phyloP scores from a whole-genome alignment of 192 early-diverging fungal genomes.

The Umbelopsis isabellina region DNA sequence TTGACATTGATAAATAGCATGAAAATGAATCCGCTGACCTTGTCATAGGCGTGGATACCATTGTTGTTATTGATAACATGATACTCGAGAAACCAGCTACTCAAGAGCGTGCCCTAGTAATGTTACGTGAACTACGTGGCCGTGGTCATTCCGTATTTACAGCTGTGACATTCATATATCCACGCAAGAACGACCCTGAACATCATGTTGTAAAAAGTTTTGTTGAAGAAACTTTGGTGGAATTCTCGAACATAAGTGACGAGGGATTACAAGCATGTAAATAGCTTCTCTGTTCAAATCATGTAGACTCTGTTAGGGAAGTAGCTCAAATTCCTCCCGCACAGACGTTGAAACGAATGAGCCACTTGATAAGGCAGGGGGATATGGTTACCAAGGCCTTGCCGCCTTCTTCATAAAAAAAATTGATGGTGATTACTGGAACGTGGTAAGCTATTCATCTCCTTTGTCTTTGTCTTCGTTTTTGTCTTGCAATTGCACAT shows the following conservation, averaged over 20 bases:
- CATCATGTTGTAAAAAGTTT: slow-evolving; percentile 35
- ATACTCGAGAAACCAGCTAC: slow-evolving; percentile 86
- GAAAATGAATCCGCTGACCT: slow-evolving; percentile 44
- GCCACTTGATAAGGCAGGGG: slow-evolving; percentile 79
- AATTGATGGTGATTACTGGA: slow-evolving; percentile 86
- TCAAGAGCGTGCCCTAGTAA: slow-evolving; percentile 58
- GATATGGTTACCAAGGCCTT: slow-evolving; percentile 83
- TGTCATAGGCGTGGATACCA: slow-evolving; percentile 85
- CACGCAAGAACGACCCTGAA: slow-evolving; percentile 13
- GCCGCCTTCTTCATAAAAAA: slow-evolving; percentile 70
- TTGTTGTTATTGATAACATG: slow-evolving; percentile 61
- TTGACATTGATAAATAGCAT: slow-evolving; percentile 3
- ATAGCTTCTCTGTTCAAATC: neutral
- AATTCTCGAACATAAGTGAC: slow-evolving; percentile 62
- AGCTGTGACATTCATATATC: slow-evolving; percentile 63
- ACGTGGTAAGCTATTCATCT: slow-evolving; percentile 60
- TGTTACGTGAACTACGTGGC: slow-evolving; percentile 63
- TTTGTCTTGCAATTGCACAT: neutral
- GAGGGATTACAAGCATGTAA: slow-evolving; percentile 65
- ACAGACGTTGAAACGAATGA: slow-evolving; percentile 53
- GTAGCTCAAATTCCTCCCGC: neutral
- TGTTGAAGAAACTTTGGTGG: slow-evolving; percentile 69
- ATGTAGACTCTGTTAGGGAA: neutral
- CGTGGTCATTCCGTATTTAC: slow-evolving; percentile 75
- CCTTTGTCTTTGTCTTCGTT: neutral